A percentile compares a stretch with the other conserved stretches of the same genome.
These are phyloP conservation scores for Fraxinus floribunda DNA, from an alignment of 305 asterid genomes.

Conservation along the genomic window DNA sequence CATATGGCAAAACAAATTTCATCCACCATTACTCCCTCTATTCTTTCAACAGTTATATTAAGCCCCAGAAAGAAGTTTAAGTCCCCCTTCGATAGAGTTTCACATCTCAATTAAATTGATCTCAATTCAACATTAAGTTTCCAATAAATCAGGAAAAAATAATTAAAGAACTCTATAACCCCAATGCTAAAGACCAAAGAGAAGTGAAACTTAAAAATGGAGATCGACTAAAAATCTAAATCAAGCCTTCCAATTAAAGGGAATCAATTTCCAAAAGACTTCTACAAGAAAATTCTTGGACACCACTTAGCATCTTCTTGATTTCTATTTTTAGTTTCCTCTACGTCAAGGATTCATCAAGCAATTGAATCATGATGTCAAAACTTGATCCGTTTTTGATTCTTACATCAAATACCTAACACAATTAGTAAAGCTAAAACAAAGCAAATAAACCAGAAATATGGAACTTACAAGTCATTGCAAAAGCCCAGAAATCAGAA, in stretches of 20 bases:
- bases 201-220: not conserved
- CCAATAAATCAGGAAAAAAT: not conserved
- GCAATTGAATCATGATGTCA: constrained; percentile 24
- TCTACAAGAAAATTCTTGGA: not conserved
- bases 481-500: constrained; percentile 18
- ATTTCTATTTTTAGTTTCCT: constrained; percentile 31
- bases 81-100: not conserved
- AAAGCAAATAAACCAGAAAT: not conserved
- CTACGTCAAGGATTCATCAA: constrained; percentile 32
- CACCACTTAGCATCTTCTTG: constrained; percentile 24
- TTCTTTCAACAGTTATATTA: constrained; percentile 17
- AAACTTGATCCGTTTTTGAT: constrained; percentile 4
- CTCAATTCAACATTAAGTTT: constrained; percentile 11
- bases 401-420: too few relatives aligned
- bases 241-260: constrained; percentile 26
- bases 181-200: not conserved
- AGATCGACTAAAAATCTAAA: constrained; percentile 40
- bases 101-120: not conserved
- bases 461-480: constrained; percentile 9
- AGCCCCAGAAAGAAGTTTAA: not conserved
- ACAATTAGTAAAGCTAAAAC: constrained; percentile 16
- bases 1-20: constrained; percentile 31
- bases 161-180: not conserved
- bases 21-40: constrained; percentile 12
- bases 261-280: not conserved